Conservation (phyloP, 2,329 filamentous ascomycete species). For the Sordariomycetes sp. region DNA sequence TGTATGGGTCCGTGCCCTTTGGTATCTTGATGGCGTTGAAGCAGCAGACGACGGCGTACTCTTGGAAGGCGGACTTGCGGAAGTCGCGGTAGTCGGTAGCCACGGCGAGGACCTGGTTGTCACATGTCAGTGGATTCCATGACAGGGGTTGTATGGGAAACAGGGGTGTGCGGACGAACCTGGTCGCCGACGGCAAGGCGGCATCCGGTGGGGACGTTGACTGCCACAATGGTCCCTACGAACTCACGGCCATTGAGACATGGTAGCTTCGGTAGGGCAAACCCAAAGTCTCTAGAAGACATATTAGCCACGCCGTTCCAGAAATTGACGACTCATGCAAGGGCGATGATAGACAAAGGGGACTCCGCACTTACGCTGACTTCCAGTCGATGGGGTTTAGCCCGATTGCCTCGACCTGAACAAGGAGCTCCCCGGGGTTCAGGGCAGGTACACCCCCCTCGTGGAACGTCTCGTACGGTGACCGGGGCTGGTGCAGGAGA, state of each 20-base stretch:
- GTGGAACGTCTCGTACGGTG: slow-evolving; percentile 1
- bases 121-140: neutral
- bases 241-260: slow-evolving; percentile 59
- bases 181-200: slow-evolving; percentile 42
- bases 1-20: slow-evolving; percentile 31
- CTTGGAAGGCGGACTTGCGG: slow-evolving; percentile 58
- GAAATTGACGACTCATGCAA: no score
- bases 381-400: slow-evolving; percentile 71
- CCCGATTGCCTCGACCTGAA: slow-evolving; percentile 37
- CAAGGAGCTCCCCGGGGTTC: slow-evolving; percentile 1
- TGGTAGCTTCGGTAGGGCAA: slow-evolving; percentile 53
- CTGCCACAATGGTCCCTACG: slow-evolving; percentile 45
- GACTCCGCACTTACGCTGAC: slow-evolving; percentile 52
- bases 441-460: neutral
- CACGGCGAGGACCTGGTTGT: slow-evolving; percentile 40
- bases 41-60: slow-evolving; percentile 51
- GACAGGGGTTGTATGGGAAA: neutral
- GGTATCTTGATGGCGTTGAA: slow-evolving; percentile 55
- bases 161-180: neutral
- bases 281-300: slow-evolving; percentile 49
- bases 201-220: slow-evolving; percentile 1
- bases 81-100: slow-evolving; percentile 64
- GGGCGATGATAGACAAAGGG: no score
- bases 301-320: neutral
- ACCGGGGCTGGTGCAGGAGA: slow-evolving; percentile 2